Evolutionary conservation across 768 basidiomycete genomes (phyloP).

Genomic region (Kwoniella bestiolae): DNA sequence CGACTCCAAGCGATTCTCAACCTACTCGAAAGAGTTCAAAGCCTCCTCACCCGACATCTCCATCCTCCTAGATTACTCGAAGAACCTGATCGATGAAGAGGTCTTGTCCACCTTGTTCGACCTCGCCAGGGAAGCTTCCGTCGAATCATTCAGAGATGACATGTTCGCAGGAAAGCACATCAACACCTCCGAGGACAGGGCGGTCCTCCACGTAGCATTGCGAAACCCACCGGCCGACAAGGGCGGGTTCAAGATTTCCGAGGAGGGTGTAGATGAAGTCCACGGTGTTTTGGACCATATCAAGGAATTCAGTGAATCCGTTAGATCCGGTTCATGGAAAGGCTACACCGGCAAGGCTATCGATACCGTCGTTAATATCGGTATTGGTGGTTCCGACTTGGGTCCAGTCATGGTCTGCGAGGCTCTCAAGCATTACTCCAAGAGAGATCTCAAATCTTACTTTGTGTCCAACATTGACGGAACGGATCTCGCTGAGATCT

Average conservation of each 20-base stretch:
- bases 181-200: slow-evolving; percentile 97
- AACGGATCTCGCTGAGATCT: slow-evolving; percentile 89
- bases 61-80: slow-evolving; percentile 93
- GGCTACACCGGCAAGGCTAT: slow-evolving; percentile 97
- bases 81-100: slow-evolving; percentile 88
- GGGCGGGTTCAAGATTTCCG: slow-evolving; percentile 74
- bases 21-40: slow-evolving; percentile 65
- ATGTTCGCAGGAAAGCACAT: slow-evolving; percentile 97
- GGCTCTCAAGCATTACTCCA: slow-evolving; percentile 88
- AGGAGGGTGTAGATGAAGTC: slow-evolving; percentile 78
- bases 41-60: slow-evolving; percentile 74
- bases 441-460: slow-evolving; percentile 81
- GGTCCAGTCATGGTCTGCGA: slow-evolving; percentile 99
- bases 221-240: slow-evolving; percentile 66
- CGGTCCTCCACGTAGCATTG: slow-evolving; percentile 92
- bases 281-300: slow-evolving; percentile 84
- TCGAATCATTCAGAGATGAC: slow-evolving; percentile 82
- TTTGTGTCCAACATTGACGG: slow-evolving; percentile 99
- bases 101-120: slow-evolving; percentile 76
- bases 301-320: slow-evolving; percentile 79
- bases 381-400: slow-evolving; percentile 96
- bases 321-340: slow-evolving; percentile 88
- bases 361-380: slow-evolving; percentile 95
- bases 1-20: slow-evolving; percentile 83
- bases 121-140: slow-evolving; percentile 81